Base-by-base conservation (phyloP, 179 eudicot species). In the Nepenthes alata region DNA sequence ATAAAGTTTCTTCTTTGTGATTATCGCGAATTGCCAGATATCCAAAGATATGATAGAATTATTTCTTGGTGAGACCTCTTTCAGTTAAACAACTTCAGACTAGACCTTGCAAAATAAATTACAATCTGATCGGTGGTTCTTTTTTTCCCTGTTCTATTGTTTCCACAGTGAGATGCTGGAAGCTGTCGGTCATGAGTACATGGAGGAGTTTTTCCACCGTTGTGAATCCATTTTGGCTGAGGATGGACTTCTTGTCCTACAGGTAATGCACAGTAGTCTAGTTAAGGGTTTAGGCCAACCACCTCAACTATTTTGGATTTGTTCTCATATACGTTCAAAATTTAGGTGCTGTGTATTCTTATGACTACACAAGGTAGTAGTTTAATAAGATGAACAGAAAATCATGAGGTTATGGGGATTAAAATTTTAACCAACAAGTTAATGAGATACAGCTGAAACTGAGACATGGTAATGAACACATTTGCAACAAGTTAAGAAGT, bases 141-240 rank as follows among this genome's bases (percentile, higher is more conserved):
- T 34, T 7, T 44, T 12, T 59, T 44, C n/a, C 52, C 16, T 45
- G 50, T 41, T 11, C 3, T 55, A 41, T 41, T 41, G 5, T 2
- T 37, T 41, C 39, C 9, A 57, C 39, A 93, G 98, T 71, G 98
- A 82, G 85, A 89, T 93, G 98, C 74, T 91, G 66, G 98, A 93
- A 77, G 82, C 81, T 48, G 90, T 93, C 37, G 98, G 98, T 14
- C 96, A 91, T 57, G 96, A 89, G 58, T 89, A 61, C 67, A 80
- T 85, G 88, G 90, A 81, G 53, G 85, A 83, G 51, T 89, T 89
- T 55, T 87, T 87, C 54, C 73, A 59, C 13, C 67, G 85, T 53
- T 85, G 94, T 64, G 98, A 93, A 8, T 83, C 91, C 5, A 41
- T 71, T 53, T 64, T 93, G 65, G 84, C 90, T 59, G 71, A 77